Base-by-base conservation (phyloP, 768 basidiomycete species). In the Hygrocybe punicea region DNA sequence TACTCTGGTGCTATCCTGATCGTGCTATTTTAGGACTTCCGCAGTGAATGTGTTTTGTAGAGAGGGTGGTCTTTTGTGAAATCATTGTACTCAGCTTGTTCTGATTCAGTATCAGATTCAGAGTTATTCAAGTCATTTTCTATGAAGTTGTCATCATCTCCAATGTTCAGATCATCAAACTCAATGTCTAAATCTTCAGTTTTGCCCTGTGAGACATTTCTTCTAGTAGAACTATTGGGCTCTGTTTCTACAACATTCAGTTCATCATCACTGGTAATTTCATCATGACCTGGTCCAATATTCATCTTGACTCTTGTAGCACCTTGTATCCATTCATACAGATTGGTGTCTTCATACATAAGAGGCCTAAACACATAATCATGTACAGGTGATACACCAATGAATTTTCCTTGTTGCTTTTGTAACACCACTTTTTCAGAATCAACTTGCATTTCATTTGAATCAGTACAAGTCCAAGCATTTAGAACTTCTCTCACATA, bases 241-340 rank as follows among this genome's bases (percentile, higher is more conserved):
- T 29, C 29, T 29, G 29, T 29, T 29, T 29, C 29, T 29, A 29
- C 29, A 29, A 29, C 29, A 16, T 42, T 16, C 29, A 29, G 8
- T 29, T 29, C 29, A 29, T 29, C 29, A 8, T 29, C 29, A 29
- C 29, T 29, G 29, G 29, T 29, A 29, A 29, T 29, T 29, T 29
- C 29, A 29, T 29, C 29, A 29, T 29, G 29, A 29, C 4, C 29
- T 11, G 16, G 14, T 44, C 19, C 34, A 10, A 55, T 45, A 36
- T 50, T 45, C 16, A 51, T 53, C 21, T 42, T 49, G 3, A 25
- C 40, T 46, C 45, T 40, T 48, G 36, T 36, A 53, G 42, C 55
- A 21, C 53, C 24, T 39, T 54, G 23, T 25, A 68, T 53, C 65
- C 64, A 71, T 21, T 73, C 68, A 64, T 72, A 72, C n/a, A 72